Conservation (phyloP, 31 red algal species). For the Odonthalia washingtoniensis region DNA sequence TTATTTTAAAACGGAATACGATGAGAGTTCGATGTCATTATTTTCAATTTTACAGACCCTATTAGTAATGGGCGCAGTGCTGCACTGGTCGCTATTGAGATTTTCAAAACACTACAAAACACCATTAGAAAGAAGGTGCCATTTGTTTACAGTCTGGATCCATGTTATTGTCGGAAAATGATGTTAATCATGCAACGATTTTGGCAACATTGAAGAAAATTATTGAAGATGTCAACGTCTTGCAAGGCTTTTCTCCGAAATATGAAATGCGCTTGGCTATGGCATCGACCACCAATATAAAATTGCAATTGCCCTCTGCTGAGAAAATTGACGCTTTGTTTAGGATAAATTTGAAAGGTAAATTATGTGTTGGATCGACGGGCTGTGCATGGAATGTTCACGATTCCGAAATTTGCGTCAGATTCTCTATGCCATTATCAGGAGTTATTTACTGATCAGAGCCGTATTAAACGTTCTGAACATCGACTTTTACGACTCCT, state of each 20-base stretch:
- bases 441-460: constrained; percentile 31
- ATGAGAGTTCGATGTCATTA: constrained; percentile 83
- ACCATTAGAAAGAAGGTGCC: constrained; percentile 59
- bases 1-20: constrained; percentile 50
- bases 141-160: constrained; percentile 82
- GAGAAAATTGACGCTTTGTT: constrained; percentile 31
- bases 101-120: constrained; percentile 64
- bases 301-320: background rate
- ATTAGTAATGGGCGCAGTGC: constrained; percentile 80
- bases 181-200: constrained; percentile 64
- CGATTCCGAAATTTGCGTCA: constrained; percentile 33
- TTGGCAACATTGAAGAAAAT: constrained; percentile 68
- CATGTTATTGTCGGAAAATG: constrained; percentile 73
- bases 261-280: constrained; percentile 85
- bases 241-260: constrained; percentile 79
- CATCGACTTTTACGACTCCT: no score
- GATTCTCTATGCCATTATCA: constrained; percentile 42
- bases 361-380: constrained; percentile 50
- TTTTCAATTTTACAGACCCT: constrained; percentile 96
- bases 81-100: constrained; percentile 78
- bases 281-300: no score
- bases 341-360: constrained; percentile 29
- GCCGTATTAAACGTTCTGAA: constrained; percentile 44
- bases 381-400: constrained; percentile 55
- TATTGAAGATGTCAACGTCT: constrained; percentile 59